Conservation (phyloP, 495 filamentous ascomycete genomes). For the Echria macrotheca region DNA sequence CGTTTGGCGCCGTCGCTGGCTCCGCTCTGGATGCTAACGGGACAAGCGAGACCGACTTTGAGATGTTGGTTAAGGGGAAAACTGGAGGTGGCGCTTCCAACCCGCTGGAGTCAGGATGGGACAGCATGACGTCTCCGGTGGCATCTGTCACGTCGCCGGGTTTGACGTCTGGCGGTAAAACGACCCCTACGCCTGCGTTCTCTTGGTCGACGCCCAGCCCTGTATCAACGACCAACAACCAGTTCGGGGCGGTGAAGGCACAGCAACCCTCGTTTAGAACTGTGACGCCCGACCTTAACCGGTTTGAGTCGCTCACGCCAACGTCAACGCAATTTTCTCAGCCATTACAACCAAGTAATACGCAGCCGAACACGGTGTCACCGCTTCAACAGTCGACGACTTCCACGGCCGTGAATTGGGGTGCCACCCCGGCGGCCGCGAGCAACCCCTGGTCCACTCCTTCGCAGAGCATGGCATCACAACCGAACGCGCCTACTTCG, state of each 20-base stretch:
- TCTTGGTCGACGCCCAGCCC: slow-evolving; percentile 55
- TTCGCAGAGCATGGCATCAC: slow-evolving; percentile 18
- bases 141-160: slow-evolving; percentile 23
- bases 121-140: slow-evolving; percentile 17
- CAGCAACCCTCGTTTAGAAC: slow-evolving; percentile 45
- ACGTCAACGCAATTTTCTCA: slow-evolving; percentile 50
- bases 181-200: slow-evolving; percentile 42
- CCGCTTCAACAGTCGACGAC: neutral
- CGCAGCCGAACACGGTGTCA: too few species aligned
- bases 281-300: slow-evolving; percentile 50
- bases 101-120: slow-evolving; percentile 42
- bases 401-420: slow-evolving; percentile 32
- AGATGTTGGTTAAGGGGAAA: slow-evolving; percentile 75
- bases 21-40: slow-evolving; percentile 47
- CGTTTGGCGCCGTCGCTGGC: slow-evolving; percentile 47
- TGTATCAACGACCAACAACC: slow-evolving; percentile 16
- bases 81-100: slow-evolving; percentile 17
- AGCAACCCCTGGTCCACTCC: slow-evolving; percentile 35
- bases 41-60: slow-evolving; percentile 68
- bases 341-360: slow-evolving; percentile 44
- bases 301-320: slow-evolving; percentile 45
- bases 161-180: slow-evolving; percentile 17
- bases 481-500: slow-evolving; percentile 14
- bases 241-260: slow-evolving; percentile 32
- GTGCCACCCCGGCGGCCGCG: slow-evolving; percentile 14